These are phyloP conservation scores for Amylocarpus encephaloides DNA, from an alignment of 2,329 filamentous ascomycete genomes.

Conservation along the genomic window DNA sequence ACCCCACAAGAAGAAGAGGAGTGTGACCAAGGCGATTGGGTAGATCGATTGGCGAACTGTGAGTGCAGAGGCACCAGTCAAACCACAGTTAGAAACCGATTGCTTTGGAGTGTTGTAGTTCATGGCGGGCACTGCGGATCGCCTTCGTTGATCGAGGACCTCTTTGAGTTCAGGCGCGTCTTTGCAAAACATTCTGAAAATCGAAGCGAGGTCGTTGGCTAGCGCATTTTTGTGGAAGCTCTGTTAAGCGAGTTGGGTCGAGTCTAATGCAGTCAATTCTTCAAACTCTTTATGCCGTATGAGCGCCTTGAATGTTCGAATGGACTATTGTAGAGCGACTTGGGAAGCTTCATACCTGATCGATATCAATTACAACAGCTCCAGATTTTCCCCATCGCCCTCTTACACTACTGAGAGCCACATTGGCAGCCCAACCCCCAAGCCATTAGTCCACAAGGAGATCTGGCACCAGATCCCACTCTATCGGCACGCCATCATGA, in stretches of 20 bases:
- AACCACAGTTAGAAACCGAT: slow-evolving; percentile 9
- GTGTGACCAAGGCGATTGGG: slow-evolving; percentile 8
- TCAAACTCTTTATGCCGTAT: background rate
- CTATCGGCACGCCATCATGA: background rate
- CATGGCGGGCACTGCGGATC: slow-evolving; percentile 7
- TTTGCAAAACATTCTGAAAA: background rate
- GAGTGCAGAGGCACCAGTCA: slow-evolving; percentile 9
- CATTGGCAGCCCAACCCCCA: background rate
- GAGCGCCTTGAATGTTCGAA: background rate
- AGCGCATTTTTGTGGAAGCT: too few species aligned
- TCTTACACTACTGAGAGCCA: background rate
- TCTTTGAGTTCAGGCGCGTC: background rate
- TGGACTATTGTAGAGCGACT: too few species aligned
- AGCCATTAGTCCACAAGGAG: background rate
- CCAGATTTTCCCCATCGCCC: background rate
- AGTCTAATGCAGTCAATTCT: background rate
- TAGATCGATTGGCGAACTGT: slow-evolving; percentile 11
- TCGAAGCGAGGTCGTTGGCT: background rate
- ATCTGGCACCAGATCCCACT: background rate
- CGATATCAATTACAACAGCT: too few species aligned
- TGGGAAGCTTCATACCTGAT: too few species aligned
- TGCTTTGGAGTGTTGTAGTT: background rate
- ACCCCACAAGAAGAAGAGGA: slow-evolving; percentile 11
- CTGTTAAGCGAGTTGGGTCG: too few species aligned
- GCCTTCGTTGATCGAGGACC: slow-evolving; percentile 10